phyloP scores from a whole-genome alignment of 495 filamentous ascomycete species.

The Lepidopterella palustris region DNA sequence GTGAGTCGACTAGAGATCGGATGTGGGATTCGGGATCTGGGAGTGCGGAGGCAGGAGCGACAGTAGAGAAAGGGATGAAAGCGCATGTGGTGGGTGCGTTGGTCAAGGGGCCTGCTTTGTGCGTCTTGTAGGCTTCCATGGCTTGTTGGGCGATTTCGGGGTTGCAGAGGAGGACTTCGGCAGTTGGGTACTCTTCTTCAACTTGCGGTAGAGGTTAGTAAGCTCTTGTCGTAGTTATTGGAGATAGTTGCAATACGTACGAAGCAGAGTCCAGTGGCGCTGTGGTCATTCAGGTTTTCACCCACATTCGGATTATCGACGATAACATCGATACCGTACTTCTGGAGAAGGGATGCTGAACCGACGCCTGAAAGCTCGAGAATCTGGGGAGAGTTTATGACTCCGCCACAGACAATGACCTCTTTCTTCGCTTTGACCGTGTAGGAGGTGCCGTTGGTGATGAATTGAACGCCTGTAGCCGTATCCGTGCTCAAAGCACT shows the following conservation, averaged over 20 bases:
- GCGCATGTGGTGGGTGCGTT: constrained; percentile 14
- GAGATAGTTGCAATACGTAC: not conserved
- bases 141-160: constrained; percentile 16
- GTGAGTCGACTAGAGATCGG: constrained; percentile 3
- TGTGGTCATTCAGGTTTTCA: constrained; percentile 26
- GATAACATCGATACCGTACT: constrained; percentile 14
- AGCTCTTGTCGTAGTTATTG: not conserved
- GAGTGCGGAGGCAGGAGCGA: constrained; percentile 8
- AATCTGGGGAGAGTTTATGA: constrained; percentile 20
- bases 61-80: constrained; percentile 7
- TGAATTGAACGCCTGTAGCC: constrained; percentile 19
- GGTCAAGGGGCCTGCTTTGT: constrained; percentile 22
- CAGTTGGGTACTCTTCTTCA: constrained; percentile 22
- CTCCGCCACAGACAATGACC: constrained; percentile 24
- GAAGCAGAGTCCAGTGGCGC: constrained; percentile 5
- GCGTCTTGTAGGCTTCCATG: constrained; percentile 13
- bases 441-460: constrained; percentile 17
- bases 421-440: constrained; percentile 19
- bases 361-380: constrained; percentile 28
- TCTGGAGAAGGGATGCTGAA: constrained; percentile 1
- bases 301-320: constrained; percentile 20
- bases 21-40: constrained; percentile 13
- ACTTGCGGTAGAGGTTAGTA: constrained; percentile 5
- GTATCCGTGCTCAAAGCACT: constrained; percentile 17
- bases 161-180: constrained; percentile 16